Evolutionary conservation across 495 filamentous ascomycete species (phyloP).

Genomic region (Penicillium simplicissimum): DNA sequence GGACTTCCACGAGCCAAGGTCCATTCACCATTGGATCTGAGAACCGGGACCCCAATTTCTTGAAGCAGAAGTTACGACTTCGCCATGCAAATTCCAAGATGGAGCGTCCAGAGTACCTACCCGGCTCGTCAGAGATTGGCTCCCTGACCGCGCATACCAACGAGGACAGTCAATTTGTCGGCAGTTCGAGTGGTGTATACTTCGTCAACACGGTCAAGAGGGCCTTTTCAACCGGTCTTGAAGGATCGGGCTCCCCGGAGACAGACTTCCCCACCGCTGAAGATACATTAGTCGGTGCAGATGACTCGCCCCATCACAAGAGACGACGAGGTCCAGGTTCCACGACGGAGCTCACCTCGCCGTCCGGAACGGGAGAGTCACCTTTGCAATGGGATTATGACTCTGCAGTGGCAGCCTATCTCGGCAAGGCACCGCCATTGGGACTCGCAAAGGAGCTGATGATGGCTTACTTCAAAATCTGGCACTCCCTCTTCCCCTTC

Average conservation of each 20-base stretch:
- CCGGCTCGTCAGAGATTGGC: conserved; percentile 38
- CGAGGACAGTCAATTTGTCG: conserved; percentile 46
- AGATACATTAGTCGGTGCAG: conserved; percentile 40
- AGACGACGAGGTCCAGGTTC: conserved; percentile 21
- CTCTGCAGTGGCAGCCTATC: conserved; percentile 23
- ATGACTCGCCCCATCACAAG: conserved; percentile 27
- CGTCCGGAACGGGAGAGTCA: conserved; percentile 13
- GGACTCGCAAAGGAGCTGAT: conserved; percentile 35
- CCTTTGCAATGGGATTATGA: conserved; percentile 38
- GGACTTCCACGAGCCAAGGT: not conserved
- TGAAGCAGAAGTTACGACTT: not conserved
- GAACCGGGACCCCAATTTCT: not conserved
- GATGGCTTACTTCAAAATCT: conserved; percentile 47
- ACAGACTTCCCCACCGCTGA: conserved; percentile 40
- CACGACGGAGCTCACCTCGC: conserved; percentile 12
- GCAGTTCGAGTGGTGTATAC: conserved; percentile 45
- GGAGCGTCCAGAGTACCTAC: conserved; percentile 34
- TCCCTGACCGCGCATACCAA: conserved; percentile 43
- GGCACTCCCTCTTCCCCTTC: conserved; percentile 53
- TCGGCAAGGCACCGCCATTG: conserved; percentile 36
- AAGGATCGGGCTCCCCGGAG: conserved; percentile 21
- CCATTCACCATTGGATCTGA: not conserved
- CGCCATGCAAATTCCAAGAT: conserved; percentile 29
- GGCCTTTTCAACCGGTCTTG: conserved; percentile 36
- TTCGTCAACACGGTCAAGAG: conserved; percentile 47